phyloP scores from a whole-genome alignment of 306 rosid species.

The Adenanthera pavonina region DNA sequence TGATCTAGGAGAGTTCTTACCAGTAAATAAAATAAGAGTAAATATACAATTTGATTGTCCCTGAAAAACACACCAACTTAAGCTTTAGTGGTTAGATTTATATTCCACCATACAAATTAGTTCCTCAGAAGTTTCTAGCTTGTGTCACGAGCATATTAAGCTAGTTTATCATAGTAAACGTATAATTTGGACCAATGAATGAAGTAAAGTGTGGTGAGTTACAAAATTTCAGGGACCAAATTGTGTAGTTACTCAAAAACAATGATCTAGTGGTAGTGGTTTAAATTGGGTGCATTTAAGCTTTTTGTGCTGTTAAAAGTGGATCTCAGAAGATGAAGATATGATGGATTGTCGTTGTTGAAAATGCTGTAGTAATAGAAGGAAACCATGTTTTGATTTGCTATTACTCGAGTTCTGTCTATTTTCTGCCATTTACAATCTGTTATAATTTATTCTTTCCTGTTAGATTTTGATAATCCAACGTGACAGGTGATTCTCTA shows the following conservation, averaged over 20 bases:
- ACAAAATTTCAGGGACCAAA: neutral
- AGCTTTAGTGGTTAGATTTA: neutral
- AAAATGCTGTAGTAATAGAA: neutral
- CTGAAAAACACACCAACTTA: neutral
- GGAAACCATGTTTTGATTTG: neutral
- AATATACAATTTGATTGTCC: neutral
- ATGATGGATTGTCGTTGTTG: neutral
- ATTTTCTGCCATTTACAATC: neutral
- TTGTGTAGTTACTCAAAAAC: neutral
- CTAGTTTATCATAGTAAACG: neutral
- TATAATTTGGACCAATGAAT: neutral
- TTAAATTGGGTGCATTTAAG: neutral
- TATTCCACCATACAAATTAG: neutral
- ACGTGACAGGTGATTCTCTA: neutral
- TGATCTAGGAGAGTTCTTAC: neutral
- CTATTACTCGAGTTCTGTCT: neutral
- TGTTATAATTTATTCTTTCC: neutral
- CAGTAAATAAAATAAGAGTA: neutral
- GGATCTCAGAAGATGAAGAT: conserved; percentile 10
- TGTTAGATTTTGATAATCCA: neutral
- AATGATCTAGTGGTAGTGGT: neutral
- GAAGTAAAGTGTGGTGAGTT: neutral
- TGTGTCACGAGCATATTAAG: neutral
- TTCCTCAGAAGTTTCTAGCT: neutral
- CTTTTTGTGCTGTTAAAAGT: neutral